Evolutionary conservation across 805 yeast genomes (phyloP).

Genomic region (Metschnikowia reukaufii): DNA sequence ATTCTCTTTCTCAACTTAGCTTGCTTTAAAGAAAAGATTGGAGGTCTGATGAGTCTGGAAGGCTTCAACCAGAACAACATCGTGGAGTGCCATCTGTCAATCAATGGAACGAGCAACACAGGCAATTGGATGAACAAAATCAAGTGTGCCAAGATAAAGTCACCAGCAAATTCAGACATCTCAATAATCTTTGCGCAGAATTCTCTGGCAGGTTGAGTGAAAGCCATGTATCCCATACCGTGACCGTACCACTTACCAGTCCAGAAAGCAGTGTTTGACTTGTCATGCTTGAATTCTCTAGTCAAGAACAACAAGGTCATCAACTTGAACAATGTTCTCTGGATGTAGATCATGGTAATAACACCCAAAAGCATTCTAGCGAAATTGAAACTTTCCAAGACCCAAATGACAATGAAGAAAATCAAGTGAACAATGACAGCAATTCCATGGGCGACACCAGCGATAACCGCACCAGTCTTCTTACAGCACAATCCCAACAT

Average conservation of each 20-base stretch:
- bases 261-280: conserved; percentile 98
- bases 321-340: conserved; percentile 82
- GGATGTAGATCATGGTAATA: conserved; percentile 78
- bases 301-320: conserved; percentile 78
- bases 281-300: conserved; percentile 95
- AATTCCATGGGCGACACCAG: conserved; percentile 93
- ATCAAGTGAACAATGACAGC: conserved; percentile 85
- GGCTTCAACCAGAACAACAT: conserved; percentile 99
- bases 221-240: conserved; percentile 89
- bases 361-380: conserved; percentile 85
- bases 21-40: conserved; percentile 95
- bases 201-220: conserved; percentile 96
- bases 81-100: conserved; percentile 97
- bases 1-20: conserved; percentile 95
- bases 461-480: conserved; percentile 93
- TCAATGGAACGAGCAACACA: conserved; percentile 73
- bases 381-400: conserved; percentile 88
- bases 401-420: conserved; percentile 96
- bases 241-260: conserved; percentile 98
- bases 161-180: conserved; percentile 94
- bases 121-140: conserved; percentile 89
- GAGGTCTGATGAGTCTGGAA: conserved; percentile 94
- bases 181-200: conserved; percentile 91
- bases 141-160: conserved; percentile 89
- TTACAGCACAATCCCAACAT: conserved; percentile 91